These are phyloP conservation scores for Hypoxylon fuscum DNA, from an alignment of 495 filamentous ascomycete species.

Conservation along the genomic window DNA sequence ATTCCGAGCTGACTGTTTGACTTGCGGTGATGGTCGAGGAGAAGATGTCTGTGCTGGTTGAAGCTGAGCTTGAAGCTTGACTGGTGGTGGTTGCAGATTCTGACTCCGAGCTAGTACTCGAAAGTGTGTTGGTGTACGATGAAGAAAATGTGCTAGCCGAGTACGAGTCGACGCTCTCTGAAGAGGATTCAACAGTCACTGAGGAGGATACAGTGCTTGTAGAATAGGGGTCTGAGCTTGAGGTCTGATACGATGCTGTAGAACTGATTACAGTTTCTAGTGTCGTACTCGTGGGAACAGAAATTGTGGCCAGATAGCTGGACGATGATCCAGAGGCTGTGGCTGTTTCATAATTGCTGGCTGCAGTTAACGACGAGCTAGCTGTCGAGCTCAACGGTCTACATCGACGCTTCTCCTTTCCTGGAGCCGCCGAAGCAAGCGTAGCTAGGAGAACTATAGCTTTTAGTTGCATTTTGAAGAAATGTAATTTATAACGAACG, in stretches of 20 bases:
- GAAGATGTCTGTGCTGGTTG: not conserved
- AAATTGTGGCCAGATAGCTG: no score
- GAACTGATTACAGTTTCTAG: no score
- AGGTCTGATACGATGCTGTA: no score
- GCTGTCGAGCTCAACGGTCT: not conserved
- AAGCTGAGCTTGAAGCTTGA: not conserved
- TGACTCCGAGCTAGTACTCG: no score
- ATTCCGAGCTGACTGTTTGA: not conserved
- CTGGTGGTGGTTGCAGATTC: not conserved
- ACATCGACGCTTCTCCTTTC: slow-evolving; percentile 5
- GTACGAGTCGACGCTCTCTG: not conserved
- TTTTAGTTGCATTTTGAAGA: slow-evolving; percentile 2
- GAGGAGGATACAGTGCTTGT: not conserved
- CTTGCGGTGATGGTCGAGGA: not conserved
- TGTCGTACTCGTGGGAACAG: no score
- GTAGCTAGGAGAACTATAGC: not conserved
- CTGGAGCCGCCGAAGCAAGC: not conserved
- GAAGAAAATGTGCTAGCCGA: not conserved
- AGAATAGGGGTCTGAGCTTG: not conserved
- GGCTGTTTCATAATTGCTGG: not conserved
- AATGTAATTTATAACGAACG: not conserved
- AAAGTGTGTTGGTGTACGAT: not conserved
- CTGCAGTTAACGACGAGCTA: not conserved
- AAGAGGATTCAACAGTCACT: not conserved
- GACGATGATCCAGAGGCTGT: no score